A percentile compares a stretch with the other conserved stretches of the same genome.
Conservation (phyloP, 768 basidiomycete genomes). For the Hemileccinum impolitum region DNA sequence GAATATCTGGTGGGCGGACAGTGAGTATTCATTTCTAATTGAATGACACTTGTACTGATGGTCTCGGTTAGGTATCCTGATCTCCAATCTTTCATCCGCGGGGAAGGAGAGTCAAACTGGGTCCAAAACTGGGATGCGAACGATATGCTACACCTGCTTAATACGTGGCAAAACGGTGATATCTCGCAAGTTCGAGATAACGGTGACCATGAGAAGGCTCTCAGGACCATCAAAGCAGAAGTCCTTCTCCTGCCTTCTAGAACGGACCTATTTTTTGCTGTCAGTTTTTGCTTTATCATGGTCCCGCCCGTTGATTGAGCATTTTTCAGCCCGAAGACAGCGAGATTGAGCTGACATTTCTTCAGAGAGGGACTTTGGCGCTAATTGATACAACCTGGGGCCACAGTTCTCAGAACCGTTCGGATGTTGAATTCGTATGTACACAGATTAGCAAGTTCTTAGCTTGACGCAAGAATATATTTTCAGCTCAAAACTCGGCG, state of each 20-base stretch:
- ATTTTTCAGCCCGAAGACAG: conserved; percentile 48
- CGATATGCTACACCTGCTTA: conserved; percentile 46
- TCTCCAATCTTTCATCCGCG: conserved; percentile 45
- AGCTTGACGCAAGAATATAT: neutral
- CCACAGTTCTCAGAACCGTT: conserved; percentile 8
- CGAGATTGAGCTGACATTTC: conserved; percentile 39
- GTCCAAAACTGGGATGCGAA: conserved; percentile 51
- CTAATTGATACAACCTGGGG: conserved; percentile 37
- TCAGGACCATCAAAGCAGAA: conserved; percentile 45
- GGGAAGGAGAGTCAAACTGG: conserved; percentile 46
- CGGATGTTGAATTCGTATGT: conserved; percentile 10
- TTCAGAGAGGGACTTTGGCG: conserved; percentile 41
- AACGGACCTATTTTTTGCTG: conserved; percentile 57
- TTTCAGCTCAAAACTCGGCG: neutral
- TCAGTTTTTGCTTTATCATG: conserved; percentile 14
- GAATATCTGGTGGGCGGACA: conserved; percentile 39
- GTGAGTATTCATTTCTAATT: conserved; percentile 21
- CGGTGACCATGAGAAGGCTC: conserved; percentile 39
- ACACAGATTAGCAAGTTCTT: conserved; percentile 13
- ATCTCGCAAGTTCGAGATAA: conserved; percentile 42
- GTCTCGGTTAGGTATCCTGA: conserved; percentile 38
- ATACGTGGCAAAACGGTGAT: conserved; percentile 51
- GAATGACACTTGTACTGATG: neutral
- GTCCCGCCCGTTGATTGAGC: neutral
- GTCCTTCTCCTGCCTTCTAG: conserved; percentile 55